phyloP scores from a whole-genome alignment of 2,329 filamentous ascomycete genomes.

The Colletotrichum lindemuthianum region DNA sequence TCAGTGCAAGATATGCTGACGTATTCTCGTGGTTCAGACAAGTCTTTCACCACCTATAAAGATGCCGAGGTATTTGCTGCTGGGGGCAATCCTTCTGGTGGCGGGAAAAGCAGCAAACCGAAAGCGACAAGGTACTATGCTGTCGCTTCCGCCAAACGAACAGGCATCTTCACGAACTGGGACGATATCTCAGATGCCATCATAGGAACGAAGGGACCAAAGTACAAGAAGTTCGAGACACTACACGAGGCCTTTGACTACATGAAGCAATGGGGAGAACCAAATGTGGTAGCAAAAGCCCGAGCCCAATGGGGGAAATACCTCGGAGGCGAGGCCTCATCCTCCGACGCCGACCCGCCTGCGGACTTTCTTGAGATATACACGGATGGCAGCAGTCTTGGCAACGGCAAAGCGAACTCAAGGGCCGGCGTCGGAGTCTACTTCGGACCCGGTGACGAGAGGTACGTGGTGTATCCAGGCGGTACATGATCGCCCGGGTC shows the following conservation, averaged over 20 bases:
- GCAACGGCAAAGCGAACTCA: slow-evolving; percentile 66
- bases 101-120: slow-evolving; percentile 56
- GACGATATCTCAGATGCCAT: slow-evolving; percentile 77
- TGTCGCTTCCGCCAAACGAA: slow-evolving; percentile 66
- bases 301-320: slow-evolving; percentile 45
- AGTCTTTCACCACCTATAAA: slow-evolving; percentile 77
- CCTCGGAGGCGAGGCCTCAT: not conserved
- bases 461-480: slow-evolving; percentile 49
- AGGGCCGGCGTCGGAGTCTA: slow-evolving; percentile 71
- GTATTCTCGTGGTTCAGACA: slow-evolving; percentile 64
- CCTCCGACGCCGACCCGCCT: slow-evolving; percentile 38
- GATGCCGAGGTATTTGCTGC: slow-evolving; percentile 84
- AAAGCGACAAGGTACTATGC: slow-evolving; percentile 66
- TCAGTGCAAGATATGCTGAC: not conserved
- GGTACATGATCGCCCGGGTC: not conserved
- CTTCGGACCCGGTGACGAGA: slow-evolving; percentile 66
- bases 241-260: slow-evolving; percentile 81
- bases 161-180: slow-evolving; percentile 74
- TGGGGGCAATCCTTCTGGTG: slow-evolving; percentile 41
- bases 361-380: slow-evolving; percentile 57
- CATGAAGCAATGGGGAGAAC: slow-evolving; percentile 64
- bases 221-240: slow-evolving; percentile 76
- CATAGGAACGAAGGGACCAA: slow-evolving; percentile 74
- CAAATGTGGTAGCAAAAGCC: slow-evolving; percentile 53
- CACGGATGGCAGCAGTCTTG: slow-evolving; percentile 70